These are phyloP conservation scores for Verbascum thapsus DNA, from an alignment of 257 asterid genomes.

Conservation along the genomic window DNA sequence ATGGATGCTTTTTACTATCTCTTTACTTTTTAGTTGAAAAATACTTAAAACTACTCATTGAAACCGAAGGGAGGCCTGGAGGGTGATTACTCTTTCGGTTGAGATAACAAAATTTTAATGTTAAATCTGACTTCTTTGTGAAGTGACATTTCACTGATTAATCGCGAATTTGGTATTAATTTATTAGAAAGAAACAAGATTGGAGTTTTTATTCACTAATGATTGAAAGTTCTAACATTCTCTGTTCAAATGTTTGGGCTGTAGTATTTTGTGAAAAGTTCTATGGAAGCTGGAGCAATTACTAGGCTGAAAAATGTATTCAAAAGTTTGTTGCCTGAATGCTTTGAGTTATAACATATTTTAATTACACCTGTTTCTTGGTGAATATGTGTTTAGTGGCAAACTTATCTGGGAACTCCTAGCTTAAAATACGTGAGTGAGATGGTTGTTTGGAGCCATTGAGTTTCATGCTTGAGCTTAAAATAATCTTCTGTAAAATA, in stretches of 20 bases:
- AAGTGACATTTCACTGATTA: neutral
- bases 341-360: neutral
- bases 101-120: constrained; percentile 3
- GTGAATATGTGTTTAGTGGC: neutral
- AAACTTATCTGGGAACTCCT: neutral
- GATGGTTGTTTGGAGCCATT: neutral
- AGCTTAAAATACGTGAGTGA: neutral
- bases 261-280: neutral
- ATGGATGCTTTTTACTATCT: constrained; percentile 14
- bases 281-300: neutral
- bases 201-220: neutral
- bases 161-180: neutral
- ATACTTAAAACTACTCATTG: neutral
- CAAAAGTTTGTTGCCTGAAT: neutral
- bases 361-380: neutral
- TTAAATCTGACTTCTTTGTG: constrained; percentile 15
- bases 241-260: neutral
- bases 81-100: neutral
- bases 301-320: neutral
- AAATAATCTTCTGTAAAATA: neutral
- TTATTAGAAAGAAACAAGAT: neutral
- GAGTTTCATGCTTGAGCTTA: neutral
- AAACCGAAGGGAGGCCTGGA: neutral
- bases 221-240: neutral
- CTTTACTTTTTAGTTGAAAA: too few relatives aligned